phyloP scores from a whole-genome alignment of 768 basidiomycete genomes.

The Lactifluus echinatus region DNA sequence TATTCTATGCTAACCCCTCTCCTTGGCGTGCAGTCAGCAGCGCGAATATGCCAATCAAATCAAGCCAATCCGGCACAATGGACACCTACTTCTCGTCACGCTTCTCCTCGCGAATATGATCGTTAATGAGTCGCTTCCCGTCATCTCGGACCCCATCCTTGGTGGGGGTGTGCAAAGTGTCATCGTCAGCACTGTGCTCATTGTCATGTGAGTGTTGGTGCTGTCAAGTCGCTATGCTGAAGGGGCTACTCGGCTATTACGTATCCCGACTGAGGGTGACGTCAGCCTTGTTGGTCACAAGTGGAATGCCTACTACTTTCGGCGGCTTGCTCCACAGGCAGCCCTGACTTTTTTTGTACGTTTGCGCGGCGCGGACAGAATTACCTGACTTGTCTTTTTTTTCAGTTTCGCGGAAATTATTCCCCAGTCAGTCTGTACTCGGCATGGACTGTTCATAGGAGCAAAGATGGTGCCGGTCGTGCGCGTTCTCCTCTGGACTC shows the following conservation, averaged over 20 bases:
- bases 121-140: slow-evolving; percentile 79
- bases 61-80: slow-evolving; percentile 76
- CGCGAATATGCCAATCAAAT: slow-evolving; percentile 77
- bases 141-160: slow-evolving; percentile 72
- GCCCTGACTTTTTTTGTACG: too few species aligned
- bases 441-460: slow-evolving; percentile 82
- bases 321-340: background rate
- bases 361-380: too few species aligned
- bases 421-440: slow-evolving; percentile 86
- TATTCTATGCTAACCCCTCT: slow-evolving; percentile 6
- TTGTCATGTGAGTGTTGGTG: slow-evolving; percentile 64
- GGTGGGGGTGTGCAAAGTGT: slow-evolving; percentile 75
- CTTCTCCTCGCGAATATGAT: slow-evolving; percentile 87
- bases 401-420: slow-evolving; percentile 84
- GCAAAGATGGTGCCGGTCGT: slow-evolving; percentile 78
- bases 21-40: slow-evolving; percentile 48
- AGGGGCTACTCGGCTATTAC: background rate
- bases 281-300: background rate
- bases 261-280: background rate
- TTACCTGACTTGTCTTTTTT: background rate
- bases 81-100: slow-evolving; percentile 75
- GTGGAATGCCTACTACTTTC: too few species aligned
- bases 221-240: background rate
- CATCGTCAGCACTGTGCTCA: slow-evolving; percentile 72
- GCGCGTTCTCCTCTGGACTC: slow-evolving; percentile 52